Percentiles rank a stretch among this genome's conserved stretches.
phyloP scores from a whole-genome alignment of 352 stramenopile species.

The Pythium phragmiticola region DNA sequence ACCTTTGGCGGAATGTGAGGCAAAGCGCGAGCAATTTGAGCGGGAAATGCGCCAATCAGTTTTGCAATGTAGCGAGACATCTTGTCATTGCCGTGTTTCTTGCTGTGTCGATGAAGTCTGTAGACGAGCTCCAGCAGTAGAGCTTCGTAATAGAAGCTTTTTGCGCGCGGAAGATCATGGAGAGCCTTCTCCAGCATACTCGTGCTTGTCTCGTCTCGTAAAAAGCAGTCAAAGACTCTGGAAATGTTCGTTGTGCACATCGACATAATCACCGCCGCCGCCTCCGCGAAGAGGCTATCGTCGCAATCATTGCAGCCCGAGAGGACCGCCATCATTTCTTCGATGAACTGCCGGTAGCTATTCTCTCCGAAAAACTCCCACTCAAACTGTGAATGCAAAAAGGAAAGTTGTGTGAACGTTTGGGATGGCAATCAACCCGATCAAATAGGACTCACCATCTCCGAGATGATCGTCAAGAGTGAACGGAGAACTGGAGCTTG shows the following conservation, averaged over 20 bases:
- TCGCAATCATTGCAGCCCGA: slow-evolving; percentile 26
- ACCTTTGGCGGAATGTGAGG: slow-evolving; percentile 33
- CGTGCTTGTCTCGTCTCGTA: background rate
- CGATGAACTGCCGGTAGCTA: slow-evolving; percentile 23
- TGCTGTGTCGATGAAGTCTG: slow-evolving; percentile 28
- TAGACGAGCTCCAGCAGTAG: slow-evolving; percentile 37
- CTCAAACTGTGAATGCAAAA: slow-evolving; percentile 29
- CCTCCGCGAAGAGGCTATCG: slow-evolving; percentile 28
- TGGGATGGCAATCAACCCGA: background rate
- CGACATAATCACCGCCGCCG: slow-evolving; percentile 31
- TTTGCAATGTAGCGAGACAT: background rate
- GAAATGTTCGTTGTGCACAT: slow-evolving; percentile 38
- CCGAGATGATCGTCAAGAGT: slow-evolving; percentile 18
- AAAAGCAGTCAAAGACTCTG: slow-evolving; percentile 17
- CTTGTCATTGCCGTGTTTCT: slow-evolving; percentile 17
- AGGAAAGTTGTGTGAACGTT: background rate
- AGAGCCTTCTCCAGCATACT: slow-evolving; percentile 17
- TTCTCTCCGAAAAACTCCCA: slow-evolving; percentile 38
- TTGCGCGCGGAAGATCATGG: slow-evolving; percentile 29
- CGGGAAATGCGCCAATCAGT: slow-evolving; percentile 23
- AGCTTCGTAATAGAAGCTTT: slow-evolving; percentile 38
- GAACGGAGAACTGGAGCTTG: slow-evolving; percentile 8
- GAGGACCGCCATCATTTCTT: slow-evolving; percentile 33
- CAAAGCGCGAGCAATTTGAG: slow-evolving; percentile 19
- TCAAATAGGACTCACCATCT: slow-evolving; percentile 22